Conservation (phyloP, 2,329 filamentous ascomycete species). For the Elsinoe necatrix region DNA sequence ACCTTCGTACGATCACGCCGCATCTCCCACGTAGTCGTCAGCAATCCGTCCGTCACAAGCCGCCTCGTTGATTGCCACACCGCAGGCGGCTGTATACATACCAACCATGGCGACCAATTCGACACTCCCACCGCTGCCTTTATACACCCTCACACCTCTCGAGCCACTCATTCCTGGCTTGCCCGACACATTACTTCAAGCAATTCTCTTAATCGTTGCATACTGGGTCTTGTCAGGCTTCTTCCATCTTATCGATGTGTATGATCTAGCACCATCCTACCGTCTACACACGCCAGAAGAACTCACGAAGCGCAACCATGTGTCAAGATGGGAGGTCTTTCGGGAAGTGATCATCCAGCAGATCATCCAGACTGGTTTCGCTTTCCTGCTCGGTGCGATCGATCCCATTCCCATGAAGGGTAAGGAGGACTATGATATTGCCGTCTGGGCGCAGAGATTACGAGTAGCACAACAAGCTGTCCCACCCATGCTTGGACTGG, state of each 20-base stretch:
- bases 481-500: slow-evolving; percentile 57
- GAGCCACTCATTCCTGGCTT: slow-evolving; percentile 67
- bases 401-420: slow-evolving; percentile 69
- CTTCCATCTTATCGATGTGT: slow-evolving; percentile 80
- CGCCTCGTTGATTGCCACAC: neutral
- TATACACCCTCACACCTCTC: slow-evolving; percentile 64
- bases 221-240: slow-evolving; percentile 84
- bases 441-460: slow-evolving; percentile 79
- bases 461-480: slow-evolving; percentile 71
- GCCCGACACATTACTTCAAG: slow-evolving; percentile 70
- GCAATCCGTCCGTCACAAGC: neutral
- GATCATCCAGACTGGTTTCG: slow-evolving; percentile 71
- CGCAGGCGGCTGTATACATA: neutral
- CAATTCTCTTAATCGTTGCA: slow-evolving; percentile 67
- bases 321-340: slow-evolving; percentile 73
- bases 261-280: slow-evolving; percentile 82
- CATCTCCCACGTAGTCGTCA: neutral
- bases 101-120: slow-evolving; percentile 25
- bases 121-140: slow-evolving; percentile 73
- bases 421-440: slow-evolving; percentile 75
- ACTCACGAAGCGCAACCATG: slow-evolving; percentile 78
- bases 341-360: slow-evolving; percentile 91
- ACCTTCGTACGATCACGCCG: neutral
- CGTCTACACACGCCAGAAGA: slow-evolving; percentile 92
- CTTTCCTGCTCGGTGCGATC: slow-evolving; percentile 57